Base-by-base conservation (phyloP, 306 rosid genomes). In the Astragalus glycyphyllos region DNA sequence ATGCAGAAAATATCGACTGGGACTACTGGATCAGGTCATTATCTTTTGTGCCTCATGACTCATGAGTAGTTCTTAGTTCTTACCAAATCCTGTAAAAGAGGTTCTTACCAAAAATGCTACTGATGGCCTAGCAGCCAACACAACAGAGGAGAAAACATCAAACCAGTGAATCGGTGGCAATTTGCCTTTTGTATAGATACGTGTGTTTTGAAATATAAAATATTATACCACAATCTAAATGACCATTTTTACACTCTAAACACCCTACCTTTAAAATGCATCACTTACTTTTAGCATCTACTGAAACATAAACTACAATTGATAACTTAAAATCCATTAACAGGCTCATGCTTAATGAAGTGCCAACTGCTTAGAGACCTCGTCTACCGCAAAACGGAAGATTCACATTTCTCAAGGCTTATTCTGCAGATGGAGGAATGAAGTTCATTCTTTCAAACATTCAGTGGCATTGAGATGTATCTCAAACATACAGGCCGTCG, bases 371-470 rank as follows among this genome's bases (percentile, higher is more conserved):
- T 35, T 23, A 40, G 74, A 76, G 70, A 41, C 58, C 58, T 58
- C 75, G 35, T 58, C 62, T 7, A 58, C 46, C 31, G 34, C 72
- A 41, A 15, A 42, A 8, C 31, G 48, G 48, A 31, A 42, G 68
- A 75, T 68, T 76, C 69, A 38, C 69, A 68, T 49, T 68, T 49
- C 75, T 76, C 75, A 68, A 76, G 46, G n/a, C 49, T 40, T 60
- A 70, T 40, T 68, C 47, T 29, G 56, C 80, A 76, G 47, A 59
- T 20, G 51, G 59, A 56, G 45, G 67, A 59, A 56, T 64, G 68
- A 57, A 26, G 69, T 15, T 76, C 56, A 50, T 38, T 67, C 75
- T 58, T 49, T 48, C 63, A 67, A 26, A 48, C 8, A 35, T 26
- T 26, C 6, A 17, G 51, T 34, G 53, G 73, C 51, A 47, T 75